Base-by-base conservation (phyloP, 2,329 filamentous ascomycete species). In the Penicillium hesseltinei region DNA sequence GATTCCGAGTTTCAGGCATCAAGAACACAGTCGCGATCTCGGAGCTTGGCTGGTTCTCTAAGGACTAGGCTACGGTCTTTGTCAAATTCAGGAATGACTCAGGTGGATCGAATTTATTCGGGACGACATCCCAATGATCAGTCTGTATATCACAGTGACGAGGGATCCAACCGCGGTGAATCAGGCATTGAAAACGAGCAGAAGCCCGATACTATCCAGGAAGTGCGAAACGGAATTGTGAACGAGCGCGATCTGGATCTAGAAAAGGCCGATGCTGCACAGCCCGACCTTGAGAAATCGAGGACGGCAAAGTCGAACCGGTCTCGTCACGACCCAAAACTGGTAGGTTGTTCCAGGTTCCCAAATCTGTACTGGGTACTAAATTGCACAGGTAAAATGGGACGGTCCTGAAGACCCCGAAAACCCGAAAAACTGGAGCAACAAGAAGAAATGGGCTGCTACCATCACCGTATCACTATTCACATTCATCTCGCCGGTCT, bases 401-500 rank as follows among this genome's bases (percentile, higher is more conserved):
- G 74, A 80, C 36, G 82, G 81, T 0, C 80, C 82, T 4, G 76
- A 85, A 51, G 78, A 80, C 54, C 75, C 75, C 0, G 70, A 71
- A 6, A 78, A 80, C 49, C 77, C 78, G 1, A 75, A 76, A 55
- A 85, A 86, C 70, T 88, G 85, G 84, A 58, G 76, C 0, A 73
- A 72, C 31, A 73, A 70, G 33, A 81, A 78, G 67, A 87, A 86
- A 70, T 88, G 84, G 85, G 72, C 73, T 1, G 80, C 80, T 21
- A 80, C 82, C 2, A 73, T 84, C 39, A 76, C 84, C 53, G 75
- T 86, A 31, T 80, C 84, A 0, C 73, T 77, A 49, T 86, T 86
- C 67, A 85, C 84, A 2, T 80, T 87, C 62, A 82, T 88, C 58
- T 85, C 84, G 2, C 85, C 86, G 0, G 83, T 88, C 27, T 84